These are phyloP conservation scores for Filobasidium wieringae DNA, from an alignment of 768 basidiomycete species.

Conservation along the genomic window DNA sequence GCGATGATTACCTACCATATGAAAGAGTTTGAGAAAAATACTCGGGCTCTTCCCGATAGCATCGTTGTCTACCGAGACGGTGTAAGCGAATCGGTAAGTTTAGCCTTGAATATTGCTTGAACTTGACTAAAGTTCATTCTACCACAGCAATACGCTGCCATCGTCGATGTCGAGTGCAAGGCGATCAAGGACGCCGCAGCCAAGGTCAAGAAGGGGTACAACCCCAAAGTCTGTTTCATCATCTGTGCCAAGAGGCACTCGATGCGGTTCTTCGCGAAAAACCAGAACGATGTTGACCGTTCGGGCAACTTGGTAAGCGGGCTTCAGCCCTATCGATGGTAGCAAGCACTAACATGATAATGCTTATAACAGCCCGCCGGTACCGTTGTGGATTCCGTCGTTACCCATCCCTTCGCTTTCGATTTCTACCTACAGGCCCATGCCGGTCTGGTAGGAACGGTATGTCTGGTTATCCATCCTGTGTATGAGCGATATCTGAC, in stretches of 20 bases:
- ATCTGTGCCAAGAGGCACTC: slow-evolving; percentile 36
- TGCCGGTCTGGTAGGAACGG: slow-evolving; percentile 32
- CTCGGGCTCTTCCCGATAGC: slow-evolving; percentile 21
- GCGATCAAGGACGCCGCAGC: slow-evolving; percentile 30
- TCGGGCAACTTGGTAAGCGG: slow-evolving; percentile 24
- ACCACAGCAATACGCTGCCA: slow-evolving; percentile 31
- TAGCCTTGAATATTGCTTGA: no score
- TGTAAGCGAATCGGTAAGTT: slow-evolving; percentile 16
- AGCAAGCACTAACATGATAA: neutral
- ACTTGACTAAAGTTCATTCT: neutral
- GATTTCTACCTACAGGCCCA: slow-evolving; percentile 39
- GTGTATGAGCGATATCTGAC: neutral
- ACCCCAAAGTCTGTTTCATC: slow-evolving; percentile 33
- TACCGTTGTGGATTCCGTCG: slow-evolving; percentile 27
- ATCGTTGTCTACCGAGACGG: slow-evolving; percentile 39
- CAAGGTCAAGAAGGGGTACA: slow-evolving; percentile 25
- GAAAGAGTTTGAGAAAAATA: slow-evolving; percentile 30
- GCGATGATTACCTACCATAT: slow-evolving; percentile 32
- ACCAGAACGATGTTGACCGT: slow-evolving; percentile 21
- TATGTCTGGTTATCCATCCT: neutral
- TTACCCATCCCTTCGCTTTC: slow-evolving; percentile 35
- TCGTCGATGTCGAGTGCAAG: slow-evolving; percentile 30
- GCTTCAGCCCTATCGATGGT: no score
- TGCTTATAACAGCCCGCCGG: slow-evolving; percentile 17
- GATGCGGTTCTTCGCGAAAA: slow-evolving; percentile 32